Percentiles rank a stretch among this genome's conserved stretches.
Conservation (phyloP, 2,329 filamentous ascomycete species). For the Thyridium curvatum region DNA sequence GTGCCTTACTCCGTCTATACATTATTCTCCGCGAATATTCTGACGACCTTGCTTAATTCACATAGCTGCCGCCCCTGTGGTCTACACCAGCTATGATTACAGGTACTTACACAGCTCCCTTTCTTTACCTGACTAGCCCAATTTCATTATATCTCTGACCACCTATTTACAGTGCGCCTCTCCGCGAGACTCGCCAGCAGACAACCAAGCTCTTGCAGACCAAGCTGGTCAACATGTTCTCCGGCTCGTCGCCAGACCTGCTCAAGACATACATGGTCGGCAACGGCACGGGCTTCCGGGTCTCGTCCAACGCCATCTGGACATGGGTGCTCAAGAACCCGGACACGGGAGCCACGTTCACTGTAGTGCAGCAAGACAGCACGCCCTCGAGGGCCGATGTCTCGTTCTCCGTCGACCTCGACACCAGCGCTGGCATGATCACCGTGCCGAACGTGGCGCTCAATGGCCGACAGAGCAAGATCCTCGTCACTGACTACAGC, state of each 20-base stretch:
- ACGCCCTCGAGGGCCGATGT: conserved; percentile 36
- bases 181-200: conserved; percentile 47
- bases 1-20: not conserved
- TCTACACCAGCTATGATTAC: conserved; percentile 39
- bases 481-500: conserved; percentile 45
- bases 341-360: conserved; percentile 41
- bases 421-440: conserved; percentile 36
- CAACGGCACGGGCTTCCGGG: conserved; percentile 40
- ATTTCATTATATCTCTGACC: not conserved
- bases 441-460: conserved; percentile 39
- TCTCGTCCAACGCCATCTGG: conserved; percentile 30
- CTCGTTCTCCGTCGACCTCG: conserved; percentile 37
- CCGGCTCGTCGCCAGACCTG: conserved; percentile 41
- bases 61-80: conserved; percentile 35
- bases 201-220: conserved; percentile 46
- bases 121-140: not conserved
- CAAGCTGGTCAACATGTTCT: conserved; percentile 48
- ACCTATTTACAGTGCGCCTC: conserved; percentile 28
- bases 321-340: conserved; percentile 48
- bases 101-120: conserved; percentile 6
- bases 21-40: not conserved
- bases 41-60: not conserved
- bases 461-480: conserved; percentile 45
- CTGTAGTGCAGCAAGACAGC: conserved; percentile 38
- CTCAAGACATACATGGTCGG: conserved; percentile 46